These are phyloP conservation scores for Penicillium sclerotiorum DNA, from an alignment of 2,329 filamentous ascomycete species.

Conservation along the genomic window DNA sequence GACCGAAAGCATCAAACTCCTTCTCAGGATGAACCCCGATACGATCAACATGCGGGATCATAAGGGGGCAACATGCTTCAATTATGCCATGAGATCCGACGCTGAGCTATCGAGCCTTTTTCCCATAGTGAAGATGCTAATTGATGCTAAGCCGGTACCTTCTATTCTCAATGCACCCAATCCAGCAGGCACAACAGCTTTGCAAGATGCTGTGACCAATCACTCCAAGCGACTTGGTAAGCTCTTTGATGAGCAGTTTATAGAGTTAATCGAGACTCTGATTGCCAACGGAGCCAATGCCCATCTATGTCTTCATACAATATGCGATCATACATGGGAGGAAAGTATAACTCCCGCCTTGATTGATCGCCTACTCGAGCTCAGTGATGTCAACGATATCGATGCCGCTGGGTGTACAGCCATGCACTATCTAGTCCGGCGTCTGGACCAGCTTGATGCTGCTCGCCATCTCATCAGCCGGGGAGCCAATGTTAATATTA, in stretches of 20 bases:
- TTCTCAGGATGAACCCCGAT: slow-evolving; percentile 3
- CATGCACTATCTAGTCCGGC: neutral
- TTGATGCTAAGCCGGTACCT: neutral
- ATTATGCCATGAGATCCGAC: neutral
- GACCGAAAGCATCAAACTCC: neutral
- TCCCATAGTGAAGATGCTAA: neutral
- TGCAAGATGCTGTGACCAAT: neutral
- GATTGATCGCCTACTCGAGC: neutral
- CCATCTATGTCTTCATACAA: neutral
- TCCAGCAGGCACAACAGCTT: neutral
- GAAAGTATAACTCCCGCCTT: neutral
- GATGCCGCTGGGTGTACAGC: neutral
- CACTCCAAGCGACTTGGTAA: neutral
- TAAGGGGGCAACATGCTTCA: neutral
- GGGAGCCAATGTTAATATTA: neutral
- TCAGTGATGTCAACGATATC: neutral
- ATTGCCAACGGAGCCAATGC: neutral
- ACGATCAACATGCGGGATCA: neutral
- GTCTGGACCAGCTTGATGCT: neutral
- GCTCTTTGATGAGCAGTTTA: neutral
- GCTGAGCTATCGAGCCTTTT: neutral
- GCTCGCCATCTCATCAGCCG: neutral
- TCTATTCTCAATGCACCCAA: neutral
- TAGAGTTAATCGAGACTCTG: neutral
- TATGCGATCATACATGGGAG: neutral